A percentile compares a stretch with the other conserved stretches of the same genome.
Evolutionary conservation across 441 rosid species (phyloP).

Genomic region (Lepidium campestre): DNA sequence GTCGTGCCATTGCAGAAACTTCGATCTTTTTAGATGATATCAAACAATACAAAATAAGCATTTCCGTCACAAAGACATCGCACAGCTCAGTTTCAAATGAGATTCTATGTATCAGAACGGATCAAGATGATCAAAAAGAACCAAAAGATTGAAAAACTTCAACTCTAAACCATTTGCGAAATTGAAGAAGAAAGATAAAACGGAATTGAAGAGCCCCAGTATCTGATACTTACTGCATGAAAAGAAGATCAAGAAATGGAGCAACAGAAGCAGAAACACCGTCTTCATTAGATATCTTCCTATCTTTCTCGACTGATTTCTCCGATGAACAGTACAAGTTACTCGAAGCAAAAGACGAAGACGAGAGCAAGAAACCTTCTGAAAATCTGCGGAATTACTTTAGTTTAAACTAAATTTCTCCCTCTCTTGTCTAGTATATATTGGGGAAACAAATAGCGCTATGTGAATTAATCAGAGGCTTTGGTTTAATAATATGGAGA

Average conservation of each 20-base stretch:
- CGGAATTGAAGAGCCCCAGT: not conserved
- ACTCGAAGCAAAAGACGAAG: too few species aligned
- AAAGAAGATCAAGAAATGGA: constrained; percentile 12
- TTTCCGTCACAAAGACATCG: too few species aligned
- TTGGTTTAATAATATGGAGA: not conserved
- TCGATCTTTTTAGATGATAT: not conserved
- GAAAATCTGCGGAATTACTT: too few species aligned
- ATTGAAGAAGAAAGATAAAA: not conserved
- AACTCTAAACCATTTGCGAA: not conserved
- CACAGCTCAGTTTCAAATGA: too few species aligned
- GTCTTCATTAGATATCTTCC: not conserved
- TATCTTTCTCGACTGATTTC: constrained; percentile 7
- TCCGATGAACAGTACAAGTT: too few species aligned
- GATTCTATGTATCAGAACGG: not conserved
- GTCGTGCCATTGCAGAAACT: not conserved
- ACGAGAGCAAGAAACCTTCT: too few species aligned
- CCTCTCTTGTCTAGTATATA: not conserved
- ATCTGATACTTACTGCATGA: not conserved
- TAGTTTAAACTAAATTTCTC: too few species aligned
- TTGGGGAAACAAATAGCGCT: not conserved
- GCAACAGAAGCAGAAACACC: not conserved
- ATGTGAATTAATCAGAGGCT: not conserved
- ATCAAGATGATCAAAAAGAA: not conserved
- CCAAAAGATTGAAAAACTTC: not conserved
- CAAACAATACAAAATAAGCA: not conserved